Base-by-base conservation (phyloP, 441 rosid genomes). In the Eutrema salsugineum region DNA sequence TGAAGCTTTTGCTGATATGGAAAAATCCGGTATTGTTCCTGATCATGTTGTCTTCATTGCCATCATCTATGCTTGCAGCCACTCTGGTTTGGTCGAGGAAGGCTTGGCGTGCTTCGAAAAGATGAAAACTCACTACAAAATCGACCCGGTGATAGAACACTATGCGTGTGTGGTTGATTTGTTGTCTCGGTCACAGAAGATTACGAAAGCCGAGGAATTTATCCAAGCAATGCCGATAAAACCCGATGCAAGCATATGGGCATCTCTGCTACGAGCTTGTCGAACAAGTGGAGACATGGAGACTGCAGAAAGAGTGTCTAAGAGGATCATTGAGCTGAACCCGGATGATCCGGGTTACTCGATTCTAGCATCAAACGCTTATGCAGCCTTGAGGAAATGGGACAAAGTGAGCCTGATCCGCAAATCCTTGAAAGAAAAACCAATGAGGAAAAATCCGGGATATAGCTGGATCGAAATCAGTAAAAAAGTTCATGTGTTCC, bases 391-490 rank as follows among this genome's bases (percentile, higher is more conserved):
- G 73, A 83, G 82, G 39, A 82, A 83, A 43, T 86, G 91, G 94
- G 90, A 83, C 35, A 79, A 81, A 66, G 94, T 83, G 60, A 83
- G 85, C 69, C 63, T 49, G 48, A 80, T 87, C 69, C 77, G 89
- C 17, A 88, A 77, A 62, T 80, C 78, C 36, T 74, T 83, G 40
- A 77, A 72, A 75, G 82, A 75, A 12, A 85, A 74, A 78, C 87
- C 84, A 38, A 76, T 85, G 11, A 88, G 68, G 65, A 88, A 88
- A 53, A 82, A 78, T 74, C 86, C 91, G 1, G 94, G 87, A 56
- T 79, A 87, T 42, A 88, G 91, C 79, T 86, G 91, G 91, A 77
- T 88, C 53, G 91, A 88, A 60, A 75, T 86, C 54, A 19, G 68
- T 54, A 83, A 77, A 22, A 78, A 61, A 42, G 74, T 85, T 35